Conservation (phyloP, 73 alveolate species). For the Paramecium sexaurelia region DNA sequence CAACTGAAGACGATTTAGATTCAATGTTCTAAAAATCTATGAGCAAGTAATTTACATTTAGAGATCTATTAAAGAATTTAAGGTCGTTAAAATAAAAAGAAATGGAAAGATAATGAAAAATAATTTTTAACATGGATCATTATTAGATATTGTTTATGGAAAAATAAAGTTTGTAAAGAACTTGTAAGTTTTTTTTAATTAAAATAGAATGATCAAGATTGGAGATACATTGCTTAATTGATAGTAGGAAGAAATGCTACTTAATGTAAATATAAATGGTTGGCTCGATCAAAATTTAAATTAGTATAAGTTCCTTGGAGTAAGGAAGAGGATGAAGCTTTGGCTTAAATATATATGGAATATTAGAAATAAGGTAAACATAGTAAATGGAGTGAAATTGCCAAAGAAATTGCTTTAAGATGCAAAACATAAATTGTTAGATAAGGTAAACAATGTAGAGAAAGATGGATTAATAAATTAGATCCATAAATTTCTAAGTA, state of each 20-base stretch:
- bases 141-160: slow-evolving; percentile 28
- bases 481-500: slow-evolving; percentile 52
- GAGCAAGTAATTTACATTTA: slow-evolving; percentile 25
- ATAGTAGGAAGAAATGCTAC: slow-evolving; percentile 67
- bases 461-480: slow-evolving; percentile 66
- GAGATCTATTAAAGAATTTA: background rate
- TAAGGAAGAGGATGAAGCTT: slow-evolving; percentile 62
- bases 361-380: slow-evolving; percentile 60
- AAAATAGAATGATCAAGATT: slow-evolving; percentile 53
- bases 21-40: slow-evolving; percentile 37
- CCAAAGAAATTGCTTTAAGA: slow-evolving; percentile 59
- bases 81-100: slow-evolving; percentile 57
- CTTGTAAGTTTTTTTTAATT: background rate
- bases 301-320: slow-evolving; percentile 67
- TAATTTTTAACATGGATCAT: slow-evolving; percentile 61
- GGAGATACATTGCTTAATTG: slow-evolving; percentile 67
- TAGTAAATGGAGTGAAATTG: slow-evolving; percentile 70
- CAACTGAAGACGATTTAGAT: slow-evolving; percentile 41
- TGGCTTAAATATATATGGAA: slow-evolving; percentile 40
- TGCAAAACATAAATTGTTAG: slow-evolving; percentile 63
- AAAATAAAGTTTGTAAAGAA: slow-evolving; percentile 59
- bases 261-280: slow-evolving; percentile 65
- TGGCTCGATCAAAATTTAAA: slow-evolving; percentile 58
- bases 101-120: slow-evolving; percentile 69
- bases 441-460: slow-evolving; percentile 68